Evolutionary conservation across 805 yeast species (phyloP), one percentile per base, ranked within the genome.

Genomic region (Komagataella phaffii): DNA sequence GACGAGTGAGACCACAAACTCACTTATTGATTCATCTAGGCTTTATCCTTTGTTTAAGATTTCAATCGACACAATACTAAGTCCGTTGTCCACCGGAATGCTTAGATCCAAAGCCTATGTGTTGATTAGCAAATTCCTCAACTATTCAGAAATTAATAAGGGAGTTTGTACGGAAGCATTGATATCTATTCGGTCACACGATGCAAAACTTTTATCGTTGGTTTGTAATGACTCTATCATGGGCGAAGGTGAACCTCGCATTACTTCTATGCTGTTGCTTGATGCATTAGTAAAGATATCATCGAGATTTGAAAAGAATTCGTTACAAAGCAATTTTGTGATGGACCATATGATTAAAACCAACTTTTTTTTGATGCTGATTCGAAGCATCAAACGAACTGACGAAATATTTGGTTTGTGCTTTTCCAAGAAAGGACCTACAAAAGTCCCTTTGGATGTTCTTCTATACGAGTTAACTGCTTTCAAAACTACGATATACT

Each of bases 61-160:
- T 0, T 80, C 95, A 53, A 70, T 88, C 21, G 73, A 75, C 52
- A 95, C 96, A 3, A 77, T 91, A 2, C 71, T 79, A 51, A 77
- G 87, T 46, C 80, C 96, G 1, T 72, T 77, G 45, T 74, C 95
- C 0, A 79, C 89, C 0, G 72, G 85, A 3, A 64, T 73, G 0
- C 71, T 90, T 46, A 76, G 97, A 50, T 78, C 95, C 0, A 93
- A 89, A 59, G 71, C 91, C 47, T 91, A 91, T 64, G 78, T 85
- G 7, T 66, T 90, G 55, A 76, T 83, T 45, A 84, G 80, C 62
- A 80, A 77, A 58, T 86, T 81, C 57, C 63, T 90, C 52, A 72
- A 75, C 7, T 75, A 79, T 61, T 70, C 77, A 0, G 61, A 75
- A 52, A 63, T 62, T 2, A 73, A 73, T 50, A 67, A 66, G 43